Conservation (phyloP, 2,329 filamentous ascomycete genomes). For the Arthrinium phaeospermum region DNA sequence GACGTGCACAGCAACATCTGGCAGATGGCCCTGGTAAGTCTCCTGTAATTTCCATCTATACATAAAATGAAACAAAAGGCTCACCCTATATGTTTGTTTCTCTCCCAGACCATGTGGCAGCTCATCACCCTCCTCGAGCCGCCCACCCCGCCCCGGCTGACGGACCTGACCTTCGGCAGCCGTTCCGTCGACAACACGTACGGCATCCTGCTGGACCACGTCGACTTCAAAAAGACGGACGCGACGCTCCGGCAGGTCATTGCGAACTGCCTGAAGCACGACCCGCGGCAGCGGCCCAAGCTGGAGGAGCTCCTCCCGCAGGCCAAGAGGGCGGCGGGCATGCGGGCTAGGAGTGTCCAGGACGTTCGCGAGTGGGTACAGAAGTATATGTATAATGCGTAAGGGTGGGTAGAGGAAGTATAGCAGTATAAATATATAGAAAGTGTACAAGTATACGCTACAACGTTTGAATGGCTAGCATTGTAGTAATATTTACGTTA, state of each 20-base stretch:
- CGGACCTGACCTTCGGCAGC: no score
- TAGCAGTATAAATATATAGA: no score
- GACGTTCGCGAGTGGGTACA: background rate
- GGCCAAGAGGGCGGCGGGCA: background rate
- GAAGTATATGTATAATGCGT: background rate
- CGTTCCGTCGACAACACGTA: background rate
- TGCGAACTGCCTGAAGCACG: background rate
- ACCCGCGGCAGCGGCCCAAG: background rate
- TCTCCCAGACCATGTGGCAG: constrained; percentile 9
- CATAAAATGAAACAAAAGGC: no score
- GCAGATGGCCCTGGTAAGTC: background rate
- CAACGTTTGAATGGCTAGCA: background rate
- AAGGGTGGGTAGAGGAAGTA: background rate
- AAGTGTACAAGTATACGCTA: no score
- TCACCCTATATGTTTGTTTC: background rate
- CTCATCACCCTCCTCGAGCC: background rate
- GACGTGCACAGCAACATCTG: constrained; percentile 1
- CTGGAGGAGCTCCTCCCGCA: background rate
- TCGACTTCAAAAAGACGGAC: background rate
- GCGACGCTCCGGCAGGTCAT: background rate
- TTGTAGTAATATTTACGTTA: background rate
- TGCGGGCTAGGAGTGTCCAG: rapidly evolving
- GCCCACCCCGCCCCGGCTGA: background rate
- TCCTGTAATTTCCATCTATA: background rate
- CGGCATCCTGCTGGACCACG: background rate